Evolutionary conservation across 2,329 filamentous ascomycete genomes (phyloP).

Genomic region (Coleophoma crateriformis): DNA sequence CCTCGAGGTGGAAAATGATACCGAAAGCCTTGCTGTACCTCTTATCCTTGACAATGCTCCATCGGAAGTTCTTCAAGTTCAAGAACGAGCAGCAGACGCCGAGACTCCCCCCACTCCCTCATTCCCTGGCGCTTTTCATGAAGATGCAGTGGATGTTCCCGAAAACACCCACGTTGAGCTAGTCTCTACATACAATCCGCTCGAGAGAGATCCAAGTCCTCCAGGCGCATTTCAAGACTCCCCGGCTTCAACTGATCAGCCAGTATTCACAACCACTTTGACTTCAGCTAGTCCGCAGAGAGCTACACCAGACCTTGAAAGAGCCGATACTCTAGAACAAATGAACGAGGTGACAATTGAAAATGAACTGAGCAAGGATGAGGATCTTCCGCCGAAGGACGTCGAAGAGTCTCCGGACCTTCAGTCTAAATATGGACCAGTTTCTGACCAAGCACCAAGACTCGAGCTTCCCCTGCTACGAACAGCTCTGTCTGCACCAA

Average conservation of each 20-base stretch:
- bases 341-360: slow-evolving; percentile 2
- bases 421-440: not conserved
- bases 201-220: not conserved
- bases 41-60: not conserved
- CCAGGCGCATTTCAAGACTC: slow-evolving; percentile 1
- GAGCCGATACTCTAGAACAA: slow-evolving; percentile 6
- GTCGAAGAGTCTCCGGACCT: not conserved
- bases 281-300: slow-evolving; percentile 12
- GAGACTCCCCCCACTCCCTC: slow-evolving; percentile 7
- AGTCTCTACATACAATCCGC: not conserved
- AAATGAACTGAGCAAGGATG: not conserved
- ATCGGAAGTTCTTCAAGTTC: slow-evolving; percentile 8
- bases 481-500: slow-evolving; percentile 16
- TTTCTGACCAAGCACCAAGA: slow-evolving; percentile 8
- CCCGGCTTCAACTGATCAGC: slow-evolving; percentile 2
- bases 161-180: not conserved
- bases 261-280: slow-evolving; percentile 11
- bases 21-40: not conserved
- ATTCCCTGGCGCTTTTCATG: slow-evolving; percentile 10
- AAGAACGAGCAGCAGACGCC: slow-evolving; percentile 11
- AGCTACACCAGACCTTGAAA: slow-evolving; percentile 2
- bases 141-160: slow-evolving; percentile 2
- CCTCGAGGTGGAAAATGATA: not conserved
- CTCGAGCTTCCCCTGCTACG: slow-evolving; percentile 18
- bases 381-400: slow-evolving; percentile 3